These are phyloP conservation scores for Zizania palustris DNA, from an alignment of 202 grass and related monocot species.

Conservation along the genomic window DNA sequence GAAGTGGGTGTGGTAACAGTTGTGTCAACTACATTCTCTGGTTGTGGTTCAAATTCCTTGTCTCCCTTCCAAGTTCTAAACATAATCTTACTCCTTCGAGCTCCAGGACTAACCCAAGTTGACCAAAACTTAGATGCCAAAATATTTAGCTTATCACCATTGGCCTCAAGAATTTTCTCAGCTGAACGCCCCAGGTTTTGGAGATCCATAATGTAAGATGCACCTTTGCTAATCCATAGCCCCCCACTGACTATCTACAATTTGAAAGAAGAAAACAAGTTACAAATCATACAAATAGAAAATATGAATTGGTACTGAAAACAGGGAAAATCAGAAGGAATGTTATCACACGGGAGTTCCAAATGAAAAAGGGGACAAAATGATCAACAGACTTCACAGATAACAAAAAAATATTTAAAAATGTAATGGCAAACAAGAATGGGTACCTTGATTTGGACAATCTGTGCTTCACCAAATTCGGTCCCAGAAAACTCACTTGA, in stretches of 20 bases:
- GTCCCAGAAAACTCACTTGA: slow-evolving; percentile 81
- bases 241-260: slow-evolving; percentile 84
- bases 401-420: background rate
- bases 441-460: slow-evolving; percentile 96
- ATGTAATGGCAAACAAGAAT: background rate
- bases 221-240: slow-evolving; percentile 73
- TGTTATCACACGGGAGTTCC: background rate
- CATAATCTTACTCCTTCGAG: slow-evolving; percentile 78
- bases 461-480: slow-evolving; percentile 88
- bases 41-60: slow-evolving; percentile 70
- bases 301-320: slow-evolving; percentile 14
- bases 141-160: slow-evolving; percentile 76
- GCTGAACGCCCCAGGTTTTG: slow-evolving; percentile 58
- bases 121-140: slow-evolving; percentile 93
- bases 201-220: slow-evolving; percentile 63
- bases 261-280: slow-evolving; percentile 12
- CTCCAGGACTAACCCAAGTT: slow-evolving; percentile 86
- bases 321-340: background rate
- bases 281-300: slow-evolving; percentile 21
- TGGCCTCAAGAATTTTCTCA: slow-evolving; percentile 73
- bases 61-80: slow-evolving; percentile 87
- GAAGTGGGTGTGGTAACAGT: slow-evolving; percentile 45
- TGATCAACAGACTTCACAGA: background rate
- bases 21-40: slow-evolving; percentile 57
- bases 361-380: background rate